Evolutionary conservation across 345 rosid genomes (phyloP).

Genomic region (Dimocarpus longan): DNA sequence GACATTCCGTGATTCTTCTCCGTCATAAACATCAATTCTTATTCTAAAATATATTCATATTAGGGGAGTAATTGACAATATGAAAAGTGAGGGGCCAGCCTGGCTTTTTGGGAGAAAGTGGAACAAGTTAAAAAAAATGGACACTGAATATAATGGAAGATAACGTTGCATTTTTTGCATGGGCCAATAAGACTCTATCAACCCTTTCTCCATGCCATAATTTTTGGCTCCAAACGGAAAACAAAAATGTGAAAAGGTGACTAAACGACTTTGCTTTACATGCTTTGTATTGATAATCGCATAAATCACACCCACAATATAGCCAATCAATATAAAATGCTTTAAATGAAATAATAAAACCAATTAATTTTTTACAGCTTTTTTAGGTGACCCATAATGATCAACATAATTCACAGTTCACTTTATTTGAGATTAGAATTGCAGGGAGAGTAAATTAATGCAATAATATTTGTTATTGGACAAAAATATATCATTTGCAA

Average conservation of each 20-base stretch:
- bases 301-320: not conserved
- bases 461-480: not conserved
- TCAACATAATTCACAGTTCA: not conserved
- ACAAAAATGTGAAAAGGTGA: not conserved
- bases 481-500: not conserved
- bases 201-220: constrained; percentile 7
- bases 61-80: not conserved
- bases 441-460: not conserved
- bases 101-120: constrained; percentile 5
- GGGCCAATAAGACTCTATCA: constrained; percentile 2
- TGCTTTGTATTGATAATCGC: not conserved
- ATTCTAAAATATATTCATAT: not conserved
- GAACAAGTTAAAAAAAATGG: not conserved
- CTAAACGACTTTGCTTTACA: not conserved
- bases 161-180: not conserved
- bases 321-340: no score
- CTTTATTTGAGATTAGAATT: not conserved
- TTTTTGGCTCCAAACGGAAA: not conserved
- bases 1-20: not conserved
- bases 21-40: not conserved
- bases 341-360: not conserved
- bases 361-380: not conserved
- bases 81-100: not conserved
- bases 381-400: constrained; percentile 11
- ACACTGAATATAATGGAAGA: not conserved